Conservation (phyloP, 2,329 filamentous ascomycete genomes). For the Lachnum nothofagi region DNA sequence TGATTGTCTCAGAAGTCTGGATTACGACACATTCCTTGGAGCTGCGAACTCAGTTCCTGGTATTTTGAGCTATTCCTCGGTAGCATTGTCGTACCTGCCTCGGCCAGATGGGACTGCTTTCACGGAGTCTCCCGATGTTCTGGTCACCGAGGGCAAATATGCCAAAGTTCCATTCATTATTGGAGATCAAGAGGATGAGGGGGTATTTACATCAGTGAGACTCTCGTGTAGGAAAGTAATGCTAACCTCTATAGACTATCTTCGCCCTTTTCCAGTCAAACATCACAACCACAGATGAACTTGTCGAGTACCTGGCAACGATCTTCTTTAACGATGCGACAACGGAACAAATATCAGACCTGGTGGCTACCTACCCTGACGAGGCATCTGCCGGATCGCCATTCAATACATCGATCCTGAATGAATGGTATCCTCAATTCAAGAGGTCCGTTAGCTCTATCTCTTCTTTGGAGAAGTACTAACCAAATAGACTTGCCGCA, state of each 20-base stretch:
- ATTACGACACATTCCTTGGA: conserved; percentile 56
- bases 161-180: conserved; percentile 58
- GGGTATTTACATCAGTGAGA: conserved; percentile 39
- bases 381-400: conserved; percentile 53
- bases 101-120: conserved; percentile 63
- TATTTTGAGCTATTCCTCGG: conserved; percentile 60
- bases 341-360: conserved; percentile 43
- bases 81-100: conserved; percentile 66
- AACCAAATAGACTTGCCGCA: conserved; percentile 72
- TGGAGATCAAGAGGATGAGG: conserved; percentile 74
- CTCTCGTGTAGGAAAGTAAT: background rate
- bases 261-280: conserved; percentile 67
- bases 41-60: conserved; percentile 67
- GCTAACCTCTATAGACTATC: conserved; percentile 44
- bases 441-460: conserved; percentile 48
- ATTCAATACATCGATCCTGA: conserved; percentile 63
- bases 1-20: conserved; percentile 57
- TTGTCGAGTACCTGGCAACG: conserved; percentile 57
- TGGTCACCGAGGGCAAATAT: conserved; percentile 49
- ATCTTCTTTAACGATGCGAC: conserved; percentile 57
- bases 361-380: conserved; percentile 61
- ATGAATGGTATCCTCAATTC: conserved; percentile 67
- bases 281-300: conserved; percentile 53
- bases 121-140: conserved; percentile 55
- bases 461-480: conserved; percentile 38